A percentile compares a stretch with the other conserved stretches of the same genome.
These are phyloP conservation scores for Pleurotus ostreatus DNA, from an alignment of 768 basidiomycete species.

Conservation along the genomic window DNA sequence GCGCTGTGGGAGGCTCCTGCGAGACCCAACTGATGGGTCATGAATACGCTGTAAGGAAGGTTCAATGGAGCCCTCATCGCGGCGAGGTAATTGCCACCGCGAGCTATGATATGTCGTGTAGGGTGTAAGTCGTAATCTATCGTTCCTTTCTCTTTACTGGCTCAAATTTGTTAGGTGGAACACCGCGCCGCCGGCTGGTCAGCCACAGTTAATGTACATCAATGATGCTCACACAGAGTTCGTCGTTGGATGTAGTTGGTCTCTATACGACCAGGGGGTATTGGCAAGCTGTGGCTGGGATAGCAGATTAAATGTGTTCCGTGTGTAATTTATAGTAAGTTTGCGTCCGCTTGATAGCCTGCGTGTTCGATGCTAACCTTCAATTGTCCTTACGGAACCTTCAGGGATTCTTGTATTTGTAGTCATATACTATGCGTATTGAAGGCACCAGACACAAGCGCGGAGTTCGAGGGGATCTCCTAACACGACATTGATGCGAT, in stretches of 20 bases:
- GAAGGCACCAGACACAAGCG: too few species aligned
- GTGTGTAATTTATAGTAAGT: constrained; percentile 31
- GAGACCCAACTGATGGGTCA: constrained; percentile 74
- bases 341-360: not conserved
- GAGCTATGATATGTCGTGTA: constrained; percentile 95
- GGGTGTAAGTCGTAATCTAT: constrained; percentile 58
- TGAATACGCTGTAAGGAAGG: constrained; percentile 85
- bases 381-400: too few species aligned
- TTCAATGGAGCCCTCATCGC: constrained; percentile 85
- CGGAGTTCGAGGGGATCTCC: too few species aligned
- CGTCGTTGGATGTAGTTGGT: constrained; percentile 89
- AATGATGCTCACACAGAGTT: constrained; percentile 94
- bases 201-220: constrained; percentile 57
- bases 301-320: constrained; percentile 75
- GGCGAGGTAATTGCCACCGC: constrained; percentile 63
- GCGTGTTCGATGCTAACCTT: not conserved
- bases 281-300: constrained; percentile 95
- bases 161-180: constrained; percentile 55
- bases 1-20: constrained; percentile 61
- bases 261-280: constrained; percentile 83
- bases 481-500: too few species aligned
- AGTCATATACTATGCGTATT: too few species aligned
- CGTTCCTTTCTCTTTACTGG: constrained; percentile 6
- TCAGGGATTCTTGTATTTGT: too few species aligned
- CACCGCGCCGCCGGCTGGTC: constrained; percentile 47